A percentile compares a stretch with the other conserved stretches of the same genome.
These are phyloP conservation scores for Phoma sp. DNA, from an alignment of 2,329 filamentous ascomycete species.

Conservation along the genomic window DNA sequence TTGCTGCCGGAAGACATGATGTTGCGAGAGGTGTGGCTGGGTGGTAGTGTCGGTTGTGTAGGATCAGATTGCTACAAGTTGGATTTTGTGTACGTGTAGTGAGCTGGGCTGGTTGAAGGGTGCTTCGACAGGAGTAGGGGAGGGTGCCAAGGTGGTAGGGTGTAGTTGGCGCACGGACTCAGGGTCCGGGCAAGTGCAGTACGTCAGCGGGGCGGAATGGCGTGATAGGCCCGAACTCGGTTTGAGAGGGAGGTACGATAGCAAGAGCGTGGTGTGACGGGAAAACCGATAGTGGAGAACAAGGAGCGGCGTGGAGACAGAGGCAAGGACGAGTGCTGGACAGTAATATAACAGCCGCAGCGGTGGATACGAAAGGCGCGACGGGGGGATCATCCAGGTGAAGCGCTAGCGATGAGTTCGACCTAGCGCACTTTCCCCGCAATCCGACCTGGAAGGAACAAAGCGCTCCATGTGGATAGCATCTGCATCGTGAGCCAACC, in stretches of 20 bases:
- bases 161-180: slow-evolving; percentile 29
- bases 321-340: slow-evolving; percentile 23
- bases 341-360: slow-evolving; percentile 34
- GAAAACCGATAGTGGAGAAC: slow-evolving; percentile 14
- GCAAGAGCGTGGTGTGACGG: slow-evolving; percentile 22
- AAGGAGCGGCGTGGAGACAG: slow-evolving; percentile 9
- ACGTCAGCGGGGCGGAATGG: slow-evolving; percentile 37
- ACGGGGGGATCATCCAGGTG: slow-evolving; percentile 8
- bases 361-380: slow-evolving; percentile 14
- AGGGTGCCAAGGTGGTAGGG: slow-evolving; percentile 26
- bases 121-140: slow-evolving; percentile 19
- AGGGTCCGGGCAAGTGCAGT: slow-evolving; percentile 26
- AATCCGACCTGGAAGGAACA: slow-evolving; percentile 36
- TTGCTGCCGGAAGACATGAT: slow-evolving; percentile 49
- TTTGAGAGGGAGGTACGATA: slow-evolving; percentile 19
- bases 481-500: slow-evolving; percentile 8
- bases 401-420: slow-evolving; percentile 5
- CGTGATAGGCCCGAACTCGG: slow-evolving; percentile 32
- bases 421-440: slow-evolving; percentile 43
- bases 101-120: slow-evolving; percentile 1
- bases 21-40: slow-evolving; percentile 18
- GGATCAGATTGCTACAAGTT: not conserved
- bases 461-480: slow-evolving; percentile 31
- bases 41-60: slow-evolving; percentile 1
- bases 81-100: slow-evolving; percentile 1